Conservation (phyloP, 306 rosid species). For the Luffa acutangula region DNA sequence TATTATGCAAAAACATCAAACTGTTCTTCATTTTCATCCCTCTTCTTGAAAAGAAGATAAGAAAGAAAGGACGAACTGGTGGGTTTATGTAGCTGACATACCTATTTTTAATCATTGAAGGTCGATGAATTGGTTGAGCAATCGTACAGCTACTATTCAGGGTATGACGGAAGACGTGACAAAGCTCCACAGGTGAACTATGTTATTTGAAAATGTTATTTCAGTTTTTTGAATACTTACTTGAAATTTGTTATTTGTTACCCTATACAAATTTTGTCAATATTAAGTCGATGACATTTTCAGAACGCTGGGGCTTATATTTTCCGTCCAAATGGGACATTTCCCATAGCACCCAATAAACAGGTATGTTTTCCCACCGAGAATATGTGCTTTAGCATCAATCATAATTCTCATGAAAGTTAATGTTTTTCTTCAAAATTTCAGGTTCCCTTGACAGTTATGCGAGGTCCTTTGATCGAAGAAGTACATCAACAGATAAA, state of each 20-base stretch:
- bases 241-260: background rate
- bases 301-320: constrained; percentile 48
- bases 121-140: constrained; percentile 33
- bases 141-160: constrained; percentile 33
- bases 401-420: background rate
- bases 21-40: background rate
- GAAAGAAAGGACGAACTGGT: background rate
- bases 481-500: constrained; percentile 50
- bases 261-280: background rate
- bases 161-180: constrained; percentile 31
- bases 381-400: background rate
- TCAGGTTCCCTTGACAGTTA: constrained; percentile 33
- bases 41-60: background rate
- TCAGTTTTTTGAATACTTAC: background rate
- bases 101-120: constrained; percentile 17
- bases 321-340: constrained; percentile 49
- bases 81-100: constrained; percentile 5
- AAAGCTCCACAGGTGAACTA: constrained; percentile 33
- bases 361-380: constrained; percentile 20
- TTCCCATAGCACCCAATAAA: constrained; percentile 24
- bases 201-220: background rate
- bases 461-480: constrained; percentile 35
- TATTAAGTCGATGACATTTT: background rate
- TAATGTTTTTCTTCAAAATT: constrained; percentile 7
- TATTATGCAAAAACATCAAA: background rate